phyloP scores from a whole-genome alignment of 257 asterid genomes.

The Petunia secreta region DNA sequence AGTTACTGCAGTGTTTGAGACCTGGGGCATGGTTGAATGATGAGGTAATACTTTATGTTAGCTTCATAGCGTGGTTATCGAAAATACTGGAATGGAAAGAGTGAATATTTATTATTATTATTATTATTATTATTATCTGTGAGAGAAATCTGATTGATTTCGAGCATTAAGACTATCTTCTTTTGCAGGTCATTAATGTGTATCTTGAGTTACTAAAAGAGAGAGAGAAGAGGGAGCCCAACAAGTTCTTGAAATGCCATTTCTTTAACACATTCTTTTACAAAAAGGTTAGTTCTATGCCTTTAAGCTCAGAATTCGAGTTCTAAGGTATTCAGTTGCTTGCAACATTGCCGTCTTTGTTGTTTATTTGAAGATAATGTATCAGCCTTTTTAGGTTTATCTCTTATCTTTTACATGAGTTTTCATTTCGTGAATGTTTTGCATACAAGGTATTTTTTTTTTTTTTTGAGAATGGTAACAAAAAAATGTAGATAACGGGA shows the following conservation, averaged over 20 bases:
- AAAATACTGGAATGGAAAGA: not conserved
- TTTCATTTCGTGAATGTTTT: not conserved
- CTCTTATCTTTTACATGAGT: slow-evolving; percentile 19
- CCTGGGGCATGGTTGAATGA: slow-evolving; percentile 87
- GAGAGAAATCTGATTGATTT: too few relatives aligned
- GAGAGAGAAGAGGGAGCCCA: slow-evolving; percentile 81
- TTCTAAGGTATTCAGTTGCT: slow-evolving; percentile 24
- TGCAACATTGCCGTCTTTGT: not conserved
- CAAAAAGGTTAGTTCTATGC: slow-evolving; percentile 65
- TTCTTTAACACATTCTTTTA: slow-evolving; percentile 86
- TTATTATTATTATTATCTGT: too few relatives aligned
- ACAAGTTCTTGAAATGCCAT: slow-evolving; percentile 85
- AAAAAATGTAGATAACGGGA: too few relatives aligned
- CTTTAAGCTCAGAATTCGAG: not conserved
- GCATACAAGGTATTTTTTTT: not conserved
- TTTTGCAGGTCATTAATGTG: slow-evolving; percentile 81
- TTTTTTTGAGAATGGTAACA: too few relatives aligned
- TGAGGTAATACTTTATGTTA: slow-evolving; percentile 57
- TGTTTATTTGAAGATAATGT: not conserved
- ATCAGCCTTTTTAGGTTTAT: slow-evolving; percentile 27
- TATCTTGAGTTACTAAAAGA: slow-evolving; percentile 89
- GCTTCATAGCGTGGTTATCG: slow-evolving; percentile 6
- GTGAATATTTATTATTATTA: not conserved
- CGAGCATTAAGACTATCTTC: slow-evolving; percentile 18
- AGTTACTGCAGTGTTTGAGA: slow-evolving; percentile 70